Evolutionary conservation across 345 rosid genomes (phyloP).

Genomic region (Sisymbrium altissimum): DNA sequence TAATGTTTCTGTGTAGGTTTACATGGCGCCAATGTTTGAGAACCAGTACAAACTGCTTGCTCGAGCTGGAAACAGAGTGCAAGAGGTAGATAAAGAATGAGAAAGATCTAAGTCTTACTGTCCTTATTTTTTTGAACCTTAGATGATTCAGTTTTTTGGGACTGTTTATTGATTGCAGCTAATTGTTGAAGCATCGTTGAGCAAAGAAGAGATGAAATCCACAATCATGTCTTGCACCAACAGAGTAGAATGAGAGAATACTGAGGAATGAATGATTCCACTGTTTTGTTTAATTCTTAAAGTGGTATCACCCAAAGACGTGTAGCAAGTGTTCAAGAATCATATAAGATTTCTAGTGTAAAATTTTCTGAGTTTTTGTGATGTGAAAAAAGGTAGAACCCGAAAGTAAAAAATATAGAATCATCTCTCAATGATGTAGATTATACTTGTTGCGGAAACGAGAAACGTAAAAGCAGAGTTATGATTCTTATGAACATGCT

Average conservation of each 20-base stretch:
- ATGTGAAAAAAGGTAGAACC: conserved; percentile 1
- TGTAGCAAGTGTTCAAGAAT: neutral
- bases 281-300: neutral
- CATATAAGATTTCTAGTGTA: neutral
- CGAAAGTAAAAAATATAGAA: neutral
- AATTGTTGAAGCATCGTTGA: conserved; percentile 68
- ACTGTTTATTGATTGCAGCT: conserved; percentile 43
- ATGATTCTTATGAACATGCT: neutral
- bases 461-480: neutral
- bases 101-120: neutral
- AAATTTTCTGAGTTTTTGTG: neutral
- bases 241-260: conserved; percentile 47
- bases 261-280: conserved; percentile 24
- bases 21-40: conserved; percentile 91
- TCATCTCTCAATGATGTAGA: neutral
- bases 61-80: conserved; percentile 88
- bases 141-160: neutral
- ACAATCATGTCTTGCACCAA: conserved; percentile 71
- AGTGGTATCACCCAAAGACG: conserved; percentile 11
- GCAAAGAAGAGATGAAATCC: conserved; percentile 80
- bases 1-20: conserved; percentile 51
- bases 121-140: neutral
- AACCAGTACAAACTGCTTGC: conserved; percentile 89
- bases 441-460: neutral
- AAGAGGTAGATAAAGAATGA: conserved; percentile 61